Percentiles rank a stretch among this genome's conserved stretches.
Evolutionary conservation across 768 basidiomycete species (phyloP).

Genomic region (Rickenella mellea): DNA sequence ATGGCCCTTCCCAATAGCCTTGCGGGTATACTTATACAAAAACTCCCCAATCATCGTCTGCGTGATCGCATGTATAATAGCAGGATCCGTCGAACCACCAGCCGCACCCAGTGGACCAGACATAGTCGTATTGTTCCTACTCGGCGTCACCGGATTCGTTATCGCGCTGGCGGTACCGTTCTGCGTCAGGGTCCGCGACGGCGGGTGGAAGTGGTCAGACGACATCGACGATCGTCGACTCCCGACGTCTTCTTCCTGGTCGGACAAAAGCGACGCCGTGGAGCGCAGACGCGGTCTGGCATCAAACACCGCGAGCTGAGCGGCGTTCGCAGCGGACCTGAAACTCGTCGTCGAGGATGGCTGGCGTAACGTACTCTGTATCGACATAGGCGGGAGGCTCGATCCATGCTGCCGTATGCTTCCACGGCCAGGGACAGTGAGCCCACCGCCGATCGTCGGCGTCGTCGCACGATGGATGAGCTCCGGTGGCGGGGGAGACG

Average conservation of each 20-base stretch:
- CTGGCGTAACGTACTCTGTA: slow-evolving; percentile 56
- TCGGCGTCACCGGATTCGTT: slow-evolving; percentile 8
- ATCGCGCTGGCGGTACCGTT: slow-evolving; percentile 12
- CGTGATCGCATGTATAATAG: slow-evolving; percentile 91
- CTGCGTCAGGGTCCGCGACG: slow-evolving; percentile 25
- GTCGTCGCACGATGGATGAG: slow-evolving; percentile 89
- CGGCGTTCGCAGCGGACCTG: slow-evolving; percentile 61
- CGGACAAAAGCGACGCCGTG: slow-evolving; percentile 61
- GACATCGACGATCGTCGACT: slow-evolving; percentile 79
- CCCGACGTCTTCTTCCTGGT: slow-evolving; percentile 41
- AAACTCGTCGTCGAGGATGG: slow-evolving; percentile 77
- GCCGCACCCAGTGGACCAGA: too few species aligned
- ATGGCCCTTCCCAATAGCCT: slow-evolving; percentile 81
- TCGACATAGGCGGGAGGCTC: slow-evolving; percentile 59
- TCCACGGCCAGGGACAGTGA: slow-evolving; percentile 44
- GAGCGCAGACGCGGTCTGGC: slow-evolving; percentile 42
- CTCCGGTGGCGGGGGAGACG: slow-evolving; percentile 87
- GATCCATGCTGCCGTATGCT: slow-evolving; percentile 56
- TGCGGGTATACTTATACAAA: slow-evolving; percentile 93
- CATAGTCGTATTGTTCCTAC: too few species aligned
- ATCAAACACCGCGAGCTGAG: slow-evolving; percentile 38
- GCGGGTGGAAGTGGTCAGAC: slow-evolving; percentile 57
- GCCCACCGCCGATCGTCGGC: slow-evolving; percentile 61
- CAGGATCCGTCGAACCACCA: slow-evolving; percentile 69
- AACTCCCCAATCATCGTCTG: slow-evolving; percentile 99